These are phyloP conservation scores for Fremontodendron californicum DNA, from an alignment of 345 rosid genomes.

Conservation along the genomic window DNA sequence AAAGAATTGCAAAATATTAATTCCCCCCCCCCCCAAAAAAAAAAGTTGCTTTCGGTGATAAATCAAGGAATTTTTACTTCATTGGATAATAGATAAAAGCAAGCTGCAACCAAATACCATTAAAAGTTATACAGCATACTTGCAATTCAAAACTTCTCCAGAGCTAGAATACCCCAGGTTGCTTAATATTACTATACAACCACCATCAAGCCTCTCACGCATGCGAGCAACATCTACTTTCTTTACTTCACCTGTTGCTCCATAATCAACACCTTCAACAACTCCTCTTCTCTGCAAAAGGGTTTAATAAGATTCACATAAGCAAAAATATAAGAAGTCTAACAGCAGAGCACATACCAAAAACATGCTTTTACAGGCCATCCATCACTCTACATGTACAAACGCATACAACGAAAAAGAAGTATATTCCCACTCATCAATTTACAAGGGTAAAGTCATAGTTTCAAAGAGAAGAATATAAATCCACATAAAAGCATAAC, in stretches of 20 bases:
- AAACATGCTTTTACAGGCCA: neutral
- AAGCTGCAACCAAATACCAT: slow-evolving; percentile 12
- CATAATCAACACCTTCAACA: slow-evolving; percentile 89
- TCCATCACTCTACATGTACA: neutral
- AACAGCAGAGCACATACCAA: slow-evolving; percentile 5
- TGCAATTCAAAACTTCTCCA: slow-evolving; percentile 98
- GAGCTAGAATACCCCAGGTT: slow-evolving; percentile 93
- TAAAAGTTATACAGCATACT: slow-evolving; percentile 50
- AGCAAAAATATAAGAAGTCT: neutral
- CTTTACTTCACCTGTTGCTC: slow-evolving; percentile 95
- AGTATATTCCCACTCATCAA: neutral
- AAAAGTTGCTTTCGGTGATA: neutral
- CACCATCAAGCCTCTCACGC: slow-evolving; percentile 83
- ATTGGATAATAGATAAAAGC: neutral
- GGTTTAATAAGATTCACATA: slow-evolving; percentile 12
- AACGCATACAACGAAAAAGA: too few relatives aligned
- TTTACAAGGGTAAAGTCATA: neutral
- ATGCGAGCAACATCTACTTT: slow-evolving; percentile 81
- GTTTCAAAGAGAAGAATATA: neutral
- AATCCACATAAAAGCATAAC: neutral
- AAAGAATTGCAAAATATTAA: neutral
- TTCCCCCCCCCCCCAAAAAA: too few relatives aligned
- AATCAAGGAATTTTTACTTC: slow-evolving; percentile 3
- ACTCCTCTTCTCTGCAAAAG: slow-evolving; percentile 82
- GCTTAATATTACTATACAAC: slow-evolving; percentile 75